Base-by-base conservation (phyloP, 2,329 filamentous ascomycete species). In the Colletotrichum tamarilloi region DNA sequence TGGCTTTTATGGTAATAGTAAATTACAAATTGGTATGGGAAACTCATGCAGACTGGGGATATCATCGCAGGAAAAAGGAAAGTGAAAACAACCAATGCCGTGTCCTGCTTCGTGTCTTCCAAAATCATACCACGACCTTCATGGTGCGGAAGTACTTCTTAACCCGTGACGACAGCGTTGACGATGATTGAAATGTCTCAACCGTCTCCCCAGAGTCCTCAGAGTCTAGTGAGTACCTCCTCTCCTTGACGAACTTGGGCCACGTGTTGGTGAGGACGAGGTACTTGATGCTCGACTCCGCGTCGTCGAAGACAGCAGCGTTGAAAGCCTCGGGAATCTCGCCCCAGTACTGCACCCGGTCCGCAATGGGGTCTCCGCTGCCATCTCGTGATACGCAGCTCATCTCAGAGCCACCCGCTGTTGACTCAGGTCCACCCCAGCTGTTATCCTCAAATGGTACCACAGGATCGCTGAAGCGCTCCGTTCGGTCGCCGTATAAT, bases 261-360 rank as follows among this genome's bases (percentile, higher is more conserved):
- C 78, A 80, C 0, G 78, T 80, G 68, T 80, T 80, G 24, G 78
- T 79, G 42, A 80, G 74, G 5, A 80, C 80, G 6, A 91, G 83
- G 68, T 90, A 89, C 78, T 89, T 90, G 80, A 91, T 87, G 73
- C 85, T 86, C 28, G 81, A 79, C 76, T 89, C 85, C 0, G 89
- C 88, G n/a, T 80, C 82, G 75, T 90, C 87, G 70, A 91, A 91
- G 4, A 90, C 84, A 0, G 76, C 76, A 5, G 80, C 78, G 46
- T 84, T 82, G 72, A 91, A 91, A 0, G 74, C 80, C 4, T 80
- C 77, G 0, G 87, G 83, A 19, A 84, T 85, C 56, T 78, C 76
- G 2, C 74, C 74, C 19, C 64, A 72, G 65, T 74, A 75, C 19
- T 67, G 67, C 32, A 46, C 56, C 6, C 46, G 56, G 32, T 72